Conservation (phyloP, 164 flowering plant species). For the Saururus chinensis region DNA sequence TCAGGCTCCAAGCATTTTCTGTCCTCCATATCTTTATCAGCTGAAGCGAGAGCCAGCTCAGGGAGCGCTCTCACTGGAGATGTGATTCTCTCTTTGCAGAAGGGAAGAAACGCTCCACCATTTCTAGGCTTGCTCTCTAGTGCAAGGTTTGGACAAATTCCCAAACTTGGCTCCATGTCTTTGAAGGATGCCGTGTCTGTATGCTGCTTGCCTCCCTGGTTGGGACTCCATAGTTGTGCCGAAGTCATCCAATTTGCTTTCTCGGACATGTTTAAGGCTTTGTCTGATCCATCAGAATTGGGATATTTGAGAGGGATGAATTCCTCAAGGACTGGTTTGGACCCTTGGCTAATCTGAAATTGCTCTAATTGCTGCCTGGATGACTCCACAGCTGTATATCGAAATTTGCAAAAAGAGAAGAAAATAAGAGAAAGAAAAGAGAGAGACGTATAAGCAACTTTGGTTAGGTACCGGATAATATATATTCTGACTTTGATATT, state of each 20-base stretch:
- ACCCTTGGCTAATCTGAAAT: slow-evolving; percentile 28
- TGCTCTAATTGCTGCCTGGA: slow-evolving; percentile 72
- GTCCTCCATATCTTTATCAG: slow-evolving; percentile 35
- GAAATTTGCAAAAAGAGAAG: background rate
- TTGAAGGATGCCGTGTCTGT: slow-evolving; percentile 13
- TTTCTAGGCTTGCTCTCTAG: slow-evolving; percentile 58
- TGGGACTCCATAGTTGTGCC: slow-evolving; percentile 84
- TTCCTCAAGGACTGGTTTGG: slow-evolving; percentile 74
- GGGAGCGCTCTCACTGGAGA: slow-evolving; percentile 27
- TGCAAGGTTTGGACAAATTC: slow-evolving; percentile 33
- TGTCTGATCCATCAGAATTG: slow-evolving; percentile 29
- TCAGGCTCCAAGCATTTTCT: slow-evolving; percentile 30
- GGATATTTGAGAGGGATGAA: slow-evolving; percentile 77
- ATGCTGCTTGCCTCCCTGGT: slow-evolving; percentile 29
- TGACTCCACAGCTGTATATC: slow-evolving; percentile 64
- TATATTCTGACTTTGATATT: no score
- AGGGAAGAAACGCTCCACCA: slow-evolving; percentile 86
- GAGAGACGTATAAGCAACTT: background rate
- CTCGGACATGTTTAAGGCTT: slow-evolving; percentile 29
- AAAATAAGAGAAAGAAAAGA: no score
- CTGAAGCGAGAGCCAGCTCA: slow-evolving; percentile 59
- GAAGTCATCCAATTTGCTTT: slow-evolving; percentile 91
- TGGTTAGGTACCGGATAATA: no score
- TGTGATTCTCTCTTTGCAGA: slow-evolving; percentile 51
- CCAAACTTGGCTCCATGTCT: slow-evolving; percentile 33